These are phyloP conservation scores for Lipomyces oligophaga DNA, from an alignment of 805 yeast species.

Conservation along the genomic window DNA sequence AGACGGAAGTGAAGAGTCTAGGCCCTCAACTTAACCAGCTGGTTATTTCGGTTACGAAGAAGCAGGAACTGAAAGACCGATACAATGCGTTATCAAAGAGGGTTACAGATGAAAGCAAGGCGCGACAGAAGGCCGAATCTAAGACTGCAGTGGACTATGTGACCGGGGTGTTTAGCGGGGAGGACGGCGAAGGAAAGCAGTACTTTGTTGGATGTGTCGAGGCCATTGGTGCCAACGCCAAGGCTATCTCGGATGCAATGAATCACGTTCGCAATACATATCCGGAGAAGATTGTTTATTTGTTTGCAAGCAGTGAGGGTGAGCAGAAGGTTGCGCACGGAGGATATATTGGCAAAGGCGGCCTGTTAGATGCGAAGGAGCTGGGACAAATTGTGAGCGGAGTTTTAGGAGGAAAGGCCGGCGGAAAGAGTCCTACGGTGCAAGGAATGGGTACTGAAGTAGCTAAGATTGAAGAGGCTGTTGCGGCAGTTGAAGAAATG, in stretches of 20 bases:
- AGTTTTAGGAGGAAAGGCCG: slow-evolving; percentile 92
- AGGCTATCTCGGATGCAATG: slow-evolving; percentile 91
- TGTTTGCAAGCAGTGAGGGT: slow-evolving; percentile 59
- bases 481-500: slow-evolving; percentile 60
- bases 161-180: slow-evolving; percentile 54
- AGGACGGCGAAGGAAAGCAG: slow-evolving; percentile 38
- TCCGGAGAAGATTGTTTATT: slow-evolving; percentile 70
- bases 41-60: slow-evolving; percentile 74
- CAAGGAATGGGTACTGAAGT: slow-evolving; percentile 95
- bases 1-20: slow-evolving; percentile 72
- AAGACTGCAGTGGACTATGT: slow-evolving; percentile 78
- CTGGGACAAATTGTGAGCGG: slow-evolving; percentile 68
- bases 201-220: slow-evolving; percentile 65
- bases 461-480: slow-evolving; percentile 65
- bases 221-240: slow-evolving; percentile 75
- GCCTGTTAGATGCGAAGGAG: slow-evolving; percentile 64
- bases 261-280: slow-evolving; percentile 73
- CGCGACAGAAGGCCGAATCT: slow-evolving; percentile 81
- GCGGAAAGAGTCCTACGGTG: slow-evolving; percentile 94
- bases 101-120: slow-evolving; percentile 81
- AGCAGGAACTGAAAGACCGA: slow-evolving; percentile 67
- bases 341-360: slow-evolving; percentile 72
- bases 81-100: slow-evolving; percentile 78
- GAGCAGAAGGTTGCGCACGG: slow-evolving; percentile 88
- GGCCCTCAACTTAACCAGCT: slow-evolving; percentile 82